Percentiles rank a stretch among this genome's conserved stretches.
These are phyloP conservation scores for Salix arbutifolia DNA, from an alignment of 345 rosid species.

Conservation along the genomic window DNA sequence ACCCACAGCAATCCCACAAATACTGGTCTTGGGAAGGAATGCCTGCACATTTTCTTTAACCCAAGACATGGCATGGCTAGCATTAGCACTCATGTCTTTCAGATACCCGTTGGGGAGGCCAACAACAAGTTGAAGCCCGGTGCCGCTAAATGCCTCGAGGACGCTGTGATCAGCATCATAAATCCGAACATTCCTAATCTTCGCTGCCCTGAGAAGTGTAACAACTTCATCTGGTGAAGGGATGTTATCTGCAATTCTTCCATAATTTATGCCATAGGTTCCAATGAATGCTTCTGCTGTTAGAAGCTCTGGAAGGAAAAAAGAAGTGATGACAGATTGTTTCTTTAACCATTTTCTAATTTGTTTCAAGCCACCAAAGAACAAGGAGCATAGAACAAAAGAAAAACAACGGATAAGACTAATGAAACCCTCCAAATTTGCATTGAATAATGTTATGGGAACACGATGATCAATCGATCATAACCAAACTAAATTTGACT, in stretches of 20 bases:
- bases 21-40: conserved; percentile 73
- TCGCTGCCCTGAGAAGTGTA: conserved; percentile 66
- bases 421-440: neutral
- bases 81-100: conserved; percentile 65
- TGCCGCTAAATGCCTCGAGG: conserved; percentile 80
- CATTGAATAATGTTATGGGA: neutral
- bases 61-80: conserved; percentile 76
- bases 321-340: neutral
- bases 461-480: neutral
- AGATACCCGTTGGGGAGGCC: conserved; percentile 74
- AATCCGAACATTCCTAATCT: conserved; percentile 82
- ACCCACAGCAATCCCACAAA: conserved; percentile 85
- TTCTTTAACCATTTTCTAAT: conserved; percentile 7
- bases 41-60: conserved; percentile 79
- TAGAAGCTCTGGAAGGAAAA: conserved; percentile 34
- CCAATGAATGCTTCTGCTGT: conserved; percentile 64
- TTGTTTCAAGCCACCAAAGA: conserved; percentile 2
- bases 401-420: neutral
- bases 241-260: conserved; percentile 87
- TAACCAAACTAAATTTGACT: neutral
- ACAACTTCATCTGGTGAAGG: conserved; percentile 90
- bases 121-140: conserved; percentile 78
- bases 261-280: conserved; percentile 93
- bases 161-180: conserved; percentile 84
- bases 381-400: neutral